phyloP scores from a whole-genome alignment of 1,284 basidiomycete genomes.

The Leccinum subrobustum region DNA sequence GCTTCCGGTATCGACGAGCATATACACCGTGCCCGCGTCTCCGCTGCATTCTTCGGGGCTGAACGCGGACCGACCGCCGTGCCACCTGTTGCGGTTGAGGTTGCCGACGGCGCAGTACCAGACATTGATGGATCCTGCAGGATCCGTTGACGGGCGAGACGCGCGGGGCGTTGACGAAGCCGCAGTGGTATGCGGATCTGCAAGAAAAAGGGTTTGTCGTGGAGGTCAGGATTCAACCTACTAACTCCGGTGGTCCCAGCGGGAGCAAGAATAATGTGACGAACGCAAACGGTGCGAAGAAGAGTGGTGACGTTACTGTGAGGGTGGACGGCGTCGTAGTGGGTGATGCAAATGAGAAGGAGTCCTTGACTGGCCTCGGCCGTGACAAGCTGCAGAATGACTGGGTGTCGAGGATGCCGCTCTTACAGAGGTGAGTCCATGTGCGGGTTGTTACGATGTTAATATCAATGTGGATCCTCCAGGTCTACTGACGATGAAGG shows the following conservation, averaged over 20 bases:
- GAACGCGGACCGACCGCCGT: slow-evolving; percentile 54
- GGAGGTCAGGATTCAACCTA: slow-evolving; percentile 54
- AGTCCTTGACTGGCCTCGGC: slow-evolving; percentile 63
- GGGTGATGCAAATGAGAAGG: slow-evolving; percentile 70
- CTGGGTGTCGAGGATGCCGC: slow-evolving; percentile 56
- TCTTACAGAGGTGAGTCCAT: slow-evolving; percentile 55
- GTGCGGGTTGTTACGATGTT: slow-evolving; percentile 6
- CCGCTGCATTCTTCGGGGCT: slow-evolving; percentile 75
- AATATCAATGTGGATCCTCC: slow-evolving; percentile 18
- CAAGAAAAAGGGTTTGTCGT: slow-evolving; percentile 68
- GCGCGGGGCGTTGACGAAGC: slow-evolving; percentile 61
- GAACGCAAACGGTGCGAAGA: slow-evolving; percentile 25
- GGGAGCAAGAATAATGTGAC: slow-evolving; percentile 17
- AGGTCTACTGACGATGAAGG: slow-evolving; percentile 37
- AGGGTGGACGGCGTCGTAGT: slow-evolving; percentile 56
- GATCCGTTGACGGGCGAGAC: slow-evolving; percentile 81
- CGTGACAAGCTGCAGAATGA: slow-evolving; percentile 73
- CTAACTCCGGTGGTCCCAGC: slow-evolving; percentile 8
- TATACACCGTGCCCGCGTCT: slow-evolving; percentile 75
- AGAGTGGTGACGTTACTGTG: slow-evolving; percentile 37
- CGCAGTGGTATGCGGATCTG: slow-evolving; percentile 73
- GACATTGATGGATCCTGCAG: slow-evolving; percentile 56
- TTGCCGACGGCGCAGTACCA: slow-evolving; percentile 84
- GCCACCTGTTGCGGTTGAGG: slow-evolving; percentile 73
- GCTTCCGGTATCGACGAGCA: slow-evolving; percentile 53